Evolutionary conservation across 2,329 filamentous ascomycete species (phyloP), one percentile per base, ranked within the genome.

Genomic region (Metarhizium rileyi): DNA sequence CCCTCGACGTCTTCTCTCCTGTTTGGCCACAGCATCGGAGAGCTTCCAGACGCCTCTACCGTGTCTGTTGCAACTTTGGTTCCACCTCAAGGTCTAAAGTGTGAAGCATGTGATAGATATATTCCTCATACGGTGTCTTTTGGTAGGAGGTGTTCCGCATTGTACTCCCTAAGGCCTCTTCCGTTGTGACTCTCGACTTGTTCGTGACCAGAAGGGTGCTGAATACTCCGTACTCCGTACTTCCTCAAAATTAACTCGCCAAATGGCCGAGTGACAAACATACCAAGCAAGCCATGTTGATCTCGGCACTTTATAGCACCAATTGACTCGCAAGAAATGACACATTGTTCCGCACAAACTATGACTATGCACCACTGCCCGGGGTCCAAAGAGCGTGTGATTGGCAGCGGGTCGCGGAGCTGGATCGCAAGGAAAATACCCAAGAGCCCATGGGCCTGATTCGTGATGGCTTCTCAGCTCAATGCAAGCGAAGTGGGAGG

Each of bases 401-500:
- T 20, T 22, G n/a, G 7, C 2, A 22, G 8, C 12, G 25, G 4
- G 20, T 23, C 22, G 20, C 9, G 16, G 5, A 20, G 38, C 16
- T 12, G 12, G n/a, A 25, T 7, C 12, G 7, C 20, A 16, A 12
- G 18, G 4, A 35, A 38, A 18, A 41, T 28, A 4, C 20, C 10
- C 23, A 42, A 33, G n/a, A 25, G 36, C 38, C 43, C 10, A 30
- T 20, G 23, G 16, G n/a, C n/a, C 26, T 36, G 38, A 22, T 42
- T 33, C 40, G 44, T 47, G 23, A 18, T 28, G 44, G 40, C 18
- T n/a, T 26, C 42, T 44, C 44, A 38, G 28, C 44, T 50, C 44
- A 44, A 44, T 23, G 36, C 38, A 43, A 16, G 46, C 38, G 12
- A 48, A 25, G 46, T 33, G 16, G 14, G 20, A 43, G 26, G 20